Percentiles rank a stretch among this genome's conserved stretches.
Evolutionary conservation across 208 protist species (phyloP).

Genomic region (Entamoeba moshkovskii): DNA sequence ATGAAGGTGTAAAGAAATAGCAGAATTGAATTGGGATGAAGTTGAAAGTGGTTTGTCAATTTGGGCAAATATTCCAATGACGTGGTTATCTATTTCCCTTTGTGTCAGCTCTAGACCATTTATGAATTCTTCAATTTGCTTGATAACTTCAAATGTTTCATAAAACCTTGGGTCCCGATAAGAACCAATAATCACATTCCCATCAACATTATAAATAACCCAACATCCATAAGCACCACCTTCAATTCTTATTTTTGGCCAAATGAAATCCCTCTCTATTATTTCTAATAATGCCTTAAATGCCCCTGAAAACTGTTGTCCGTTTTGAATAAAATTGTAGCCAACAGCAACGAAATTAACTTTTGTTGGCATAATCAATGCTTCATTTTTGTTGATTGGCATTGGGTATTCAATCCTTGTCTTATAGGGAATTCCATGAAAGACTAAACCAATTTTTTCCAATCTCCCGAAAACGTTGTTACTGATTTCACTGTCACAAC

Average conservation of each 20-base stretch:
- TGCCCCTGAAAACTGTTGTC: not conserved
- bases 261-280: not conserved
- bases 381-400: not conserved
- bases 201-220: not conserved
- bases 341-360: not conserved
- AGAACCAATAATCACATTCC: not conserved
- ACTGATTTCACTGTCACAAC: not conserved
- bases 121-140: not conserved
- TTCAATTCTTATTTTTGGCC: slow-evolving; percentile 9
- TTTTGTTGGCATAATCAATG: not conserved
- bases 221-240: slow-evolving; percentile 13
- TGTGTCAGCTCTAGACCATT: not conserved
- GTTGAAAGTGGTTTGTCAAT: not conserved
- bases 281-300: not conserved
- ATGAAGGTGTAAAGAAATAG: too few relatives aligned
- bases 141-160: not conserved
- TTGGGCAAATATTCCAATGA: not conserved
- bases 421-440: not conserved
- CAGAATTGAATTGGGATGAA: too few relatives aligned
- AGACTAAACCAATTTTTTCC: not conserved
- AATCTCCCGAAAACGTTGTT: too few relatives aligned
- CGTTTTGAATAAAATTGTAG: not conserved
- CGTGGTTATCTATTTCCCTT: not conserved
- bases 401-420: not conserved
- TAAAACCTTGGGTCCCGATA: slow-evolving; percentile 11